These are phyloP conservation scores for Beauveria caledonica DNA, from an alignment of 2,329 filamentous ascomycete genomes.

Conservation along the genomic window DNA sequence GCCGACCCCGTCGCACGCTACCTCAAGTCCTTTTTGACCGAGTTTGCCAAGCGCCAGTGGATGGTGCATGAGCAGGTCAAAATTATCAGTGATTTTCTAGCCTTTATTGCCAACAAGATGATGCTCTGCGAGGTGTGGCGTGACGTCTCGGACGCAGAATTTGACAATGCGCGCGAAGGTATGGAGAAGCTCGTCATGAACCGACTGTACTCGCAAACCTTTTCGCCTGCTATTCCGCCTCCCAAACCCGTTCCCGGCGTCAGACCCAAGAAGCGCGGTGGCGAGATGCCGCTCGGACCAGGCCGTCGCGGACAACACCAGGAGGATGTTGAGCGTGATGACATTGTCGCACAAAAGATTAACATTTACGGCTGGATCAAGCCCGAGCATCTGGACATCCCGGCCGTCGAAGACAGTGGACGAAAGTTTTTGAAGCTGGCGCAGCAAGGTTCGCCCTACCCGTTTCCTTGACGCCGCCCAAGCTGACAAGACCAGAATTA, in stretches of 20 bases:
- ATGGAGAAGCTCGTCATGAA: constrained; percentile 99
- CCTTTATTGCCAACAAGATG: constrained; percentile 99
- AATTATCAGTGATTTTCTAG: constrained; percentile 91
- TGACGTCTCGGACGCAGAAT: constrained; percentile 90
- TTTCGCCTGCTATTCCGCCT: constrained; percentile 84
- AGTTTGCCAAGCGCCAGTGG: constrained; percentile 97
- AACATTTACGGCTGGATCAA: constrained; percentile 92
- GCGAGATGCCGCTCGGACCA: constrained; percentile 62
- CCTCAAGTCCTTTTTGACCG: constrained; percentile 83
- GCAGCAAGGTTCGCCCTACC: constrained; percentile 58
- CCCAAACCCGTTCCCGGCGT: constrained; percentile 64
- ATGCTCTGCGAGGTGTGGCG: constrained; percentile 93
- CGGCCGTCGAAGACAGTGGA: constrained; percentile 74
- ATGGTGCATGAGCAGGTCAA: constrained; percentile 99
- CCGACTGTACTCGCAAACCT: constrained; percentile 87
- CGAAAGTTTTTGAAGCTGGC: constrained; percentile 81
- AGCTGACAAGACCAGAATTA: constrained; percentile 53
- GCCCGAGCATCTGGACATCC: constrained; percentile 90
- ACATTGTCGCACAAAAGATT: constrained; percentile 93
- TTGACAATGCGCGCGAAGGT: constrained; percentile 94
- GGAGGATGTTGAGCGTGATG: constrained; percentile 93
- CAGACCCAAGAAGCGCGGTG: constrained; percentile 59
- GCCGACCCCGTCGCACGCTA: constrained; percentile 98
- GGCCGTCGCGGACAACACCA: constrained; percentile 93
- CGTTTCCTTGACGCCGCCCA: background rate